These are phyloP conservation scores for Mycosphaerelloides madeirae DNA, from an alignment of 2,329 filamentous ascomycete genomes.

Conservation along the genomic window DNA sequence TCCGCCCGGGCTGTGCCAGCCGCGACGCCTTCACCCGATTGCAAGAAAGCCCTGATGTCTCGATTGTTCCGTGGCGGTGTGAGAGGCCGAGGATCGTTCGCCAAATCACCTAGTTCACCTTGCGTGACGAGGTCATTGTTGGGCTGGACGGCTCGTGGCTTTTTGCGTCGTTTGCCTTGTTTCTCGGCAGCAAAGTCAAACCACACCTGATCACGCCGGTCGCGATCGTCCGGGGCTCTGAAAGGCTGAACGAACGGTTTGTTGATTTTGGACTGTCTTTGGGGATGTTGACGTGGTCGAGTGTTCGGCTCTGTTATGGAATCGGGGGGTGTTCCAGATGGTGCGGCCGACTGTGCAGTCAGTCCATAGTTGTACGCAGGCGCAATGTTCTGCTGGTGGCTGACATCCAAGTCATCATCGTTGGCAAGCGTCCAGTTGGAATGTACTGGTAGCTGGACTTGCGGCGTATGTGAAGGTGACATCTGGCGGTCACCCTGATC, in stretches of 20 bases:
- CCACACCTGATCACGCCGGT: slow-evolving; percentile 24
- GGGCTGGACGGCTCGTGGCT: neutral
- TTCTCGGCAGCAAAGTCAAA: slow-evolving; percentile 27
- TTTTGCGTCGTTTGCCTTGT: slow-evolving; percentile 4
- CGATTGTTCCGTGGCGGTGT: slow-evolving; percentile 26
- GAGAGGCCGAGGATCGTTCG: slow-evolving; percentile 17
- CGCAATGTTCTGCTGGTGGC: neutral
- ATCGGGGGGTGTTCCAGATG: slow-evolving; percentile 22
- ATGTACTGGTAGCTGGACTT: slow-evolving; percentile 8
- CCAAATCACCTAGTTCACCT: slow-evolving; percentile 25
- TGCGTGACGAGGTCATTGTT: slow-evolving; percentile 18
- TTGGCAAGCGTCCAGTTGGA: neutral
- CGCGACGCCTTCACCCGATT: neutral
- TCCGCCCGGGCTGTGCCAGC: too few relatives aligned
- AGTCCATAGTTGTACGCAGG: slow-evolving; percentile 12
- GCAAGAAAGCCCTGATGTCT: slow-evolving; percentile 31
- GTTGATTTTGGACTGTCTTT: slow-evolving; percentile 20
- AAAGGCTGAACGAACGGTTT: slow-evolving; percentile 30
- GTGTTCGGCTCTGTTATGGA: slow-evolving; percentile 20
- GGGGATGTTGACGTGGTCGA: slow-evolving; percentile 16
- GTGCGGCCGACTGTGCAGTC: slow-evolving; percentile 5
- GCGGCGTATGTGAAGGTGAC: slow-evolving; percentile 13
- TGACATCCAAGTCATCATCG: neutral
- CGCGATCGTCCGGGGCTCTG: slow-evolving; percentile 12
- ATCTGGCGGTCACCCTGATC: slow-evolving; percentile 11